Base-by-base conservation (phyloP, 768 basidiomycete genomes). In the Pleurotus ostreatus region DNA sequence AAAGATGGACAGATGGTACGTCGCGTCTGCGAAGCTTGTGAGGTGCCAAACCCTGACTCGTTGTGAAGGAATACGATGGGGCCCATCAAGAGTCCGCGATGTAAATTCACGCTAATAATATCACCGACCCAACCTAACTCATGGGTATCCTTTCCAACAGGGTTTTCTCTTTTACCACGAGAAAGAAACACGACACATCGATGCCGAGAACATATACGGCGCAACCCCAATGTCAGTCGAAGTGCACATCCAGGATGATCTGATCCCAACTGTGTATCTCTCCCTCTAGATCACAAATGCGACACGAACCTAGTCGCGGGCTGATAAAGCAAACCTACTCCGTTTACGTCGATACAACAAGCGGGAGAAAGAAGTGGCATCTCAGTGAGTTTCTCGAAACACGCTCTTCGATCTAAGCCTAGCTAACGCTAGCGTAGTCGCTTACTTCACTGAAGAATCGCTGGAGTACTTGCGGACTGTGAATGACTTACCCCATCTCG, bases 241-340 rank as follows among this genome's bases (percentile, higher is more conserved):
- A 38, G 59, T 48, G 49, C 53, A 18, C 41, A 44, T 39, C 55
- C 5, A 53, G 11, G 46, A 16, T 57, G 46, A 47, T 46, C 44
- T 41, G 18, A 46, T 18, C 11, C 51, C 38, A n/a, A 49, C 38
- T 12, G 5, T 49, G 11, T 25, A 37, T 43, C 41, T 11, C 12
- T 34, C 30, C 23, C 18, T 55, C 52, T 39, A 45, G 39, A 25
- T 57, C 43, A 25, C 54, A 23, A 23, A 45, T 39, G 3, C 41
- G 54, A 26, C 37, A 41, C n/a, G 54, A 55, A 15, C 54, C 69
- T 39, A 61, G 58, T 49, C 69, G 69, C 57, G 72, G 74, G 46
- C 74, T 92, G 37, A 83, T 89, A 63, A 91, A 91, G 66, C 89
- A 92, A 68, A 91, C 89, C 0, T 92, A 90, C 62, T 89, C 88